phyloP scores from a whole-genome alignment of 2,329 filamentous ascomycete genomes.

The Stemphylium lycopersici region DNA sequence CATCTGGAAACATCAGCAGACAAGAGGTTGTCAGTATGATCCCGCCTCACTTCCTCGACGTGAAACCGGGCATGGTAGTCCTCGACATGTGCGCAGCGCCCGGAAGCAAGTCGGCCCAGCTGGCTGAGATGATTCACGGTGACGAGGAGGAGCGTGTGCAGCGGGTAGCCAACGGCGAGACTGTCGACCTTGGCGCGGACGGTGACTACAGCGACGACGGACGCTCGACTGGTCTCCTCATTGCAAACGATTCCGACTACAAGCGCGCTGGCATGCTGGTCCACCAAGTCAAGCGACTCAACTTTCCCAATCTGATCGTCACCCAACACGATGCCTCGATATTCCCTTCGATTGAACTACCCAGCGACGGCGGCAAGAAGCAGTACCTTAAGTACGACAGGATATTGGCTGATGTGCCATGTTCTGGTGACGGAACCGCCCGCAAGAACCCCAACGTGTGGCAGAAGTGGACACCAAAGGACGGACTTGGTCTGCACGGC shows the following conservation, averaged over 20 bases:
- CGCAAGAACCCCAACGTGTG: constrained; percentile 94
- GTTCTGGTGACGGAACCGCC: constrained; percentile 91
- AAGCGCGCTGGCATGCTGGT: constrained; percentile 96
- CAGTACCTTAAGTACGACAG: constrained; percentile 95
- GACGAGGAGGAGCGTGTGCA: constrained; percentile 88
- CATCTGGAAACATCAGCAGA: constrained; percentile 94
- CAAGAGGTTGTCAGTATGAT: constrained; percentile 99
- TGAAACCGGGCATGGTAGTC: constrained; percentile 89
- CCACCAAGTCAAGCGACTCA: constrained; percentile 95
- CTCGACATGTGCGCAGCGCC: constrained; percentile 96
- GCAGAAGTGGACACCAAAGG: constrained; percentile 92
- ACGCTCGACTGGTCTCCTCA: constrained; percentile 85
- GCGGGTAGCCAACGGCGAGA: constrained; percentile 70
- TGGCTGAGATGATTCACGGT: constrained; percentile 90
- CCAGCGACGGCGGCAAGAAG: constrained; percentile 62
- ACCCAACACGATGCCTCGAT: constrained; percentile 98
- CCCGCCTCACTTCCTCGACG: constrained; percentile 88
- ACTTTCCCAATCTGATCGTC: constrained; percentile 94
- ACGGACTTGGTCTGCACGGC: constrained; percentile 82
- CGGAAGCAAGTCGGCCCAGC: constrained; percentile 93
- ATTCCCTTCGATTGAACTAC: constrained; percentile 91
- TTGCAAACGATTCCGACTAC: constrained; percentile 97
- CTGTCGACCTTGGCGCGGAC: constrained; percentile 60
- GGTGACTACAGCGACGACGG: constrained; percentile 74
- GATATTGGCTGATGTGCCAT: constrained; percentile 94